Conservation (phyloP, 1,284 basidiomycete genomes). For the Meripilus lineatus region DNA sequence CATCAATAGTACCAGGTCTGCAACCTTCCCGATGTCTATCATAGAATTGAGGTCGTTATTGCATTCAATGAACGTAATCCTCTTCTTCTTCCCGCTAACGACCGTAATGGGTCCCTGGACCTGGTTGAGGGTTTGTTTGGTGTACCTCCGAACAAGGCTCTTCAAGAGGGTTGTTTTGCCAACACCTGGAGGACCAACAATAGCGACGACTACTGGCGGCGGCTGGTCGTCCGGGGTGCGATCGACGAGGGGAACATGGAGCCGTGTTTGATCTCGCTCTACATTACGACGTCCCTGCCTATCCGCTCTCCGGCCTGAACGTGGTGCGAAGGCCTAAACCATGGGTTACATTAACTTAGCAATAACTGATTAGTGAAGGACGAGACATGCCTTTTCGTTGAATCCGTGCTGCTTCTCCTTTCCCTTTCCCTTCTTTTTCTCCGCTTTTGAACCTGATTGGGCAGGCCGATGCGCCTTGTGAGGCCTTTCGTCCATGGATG, state of each 20-base stretch:
- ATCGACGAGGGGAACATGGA: constrained; percentile 96
- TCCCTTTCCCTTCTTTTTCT: constrained; percentile 63
- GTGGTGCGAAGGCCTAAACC: constrained; percentile 86
- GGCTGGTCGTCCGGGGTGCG: constrained; percentile 90
- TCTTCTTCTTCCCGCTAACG: constrained; percentile 87
- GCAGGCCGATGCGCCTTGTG: constrained; percentile 78
- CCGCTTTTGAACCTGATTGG: constrained; percentile 68
- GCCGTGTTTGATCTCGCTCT: constrained; percentile 89
- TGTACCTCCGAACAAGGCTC: constrained; percentile 87
- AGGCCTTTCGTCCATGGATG: constrained; percentile 63
- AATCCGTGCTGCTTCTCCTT: constrained; percentile 72
- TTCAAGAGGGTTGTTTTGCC: constrained; percentile 96
- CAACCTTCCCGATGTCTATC: constrained; percentile 97
- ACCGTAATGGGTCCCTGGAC: constrained; percentile 95
- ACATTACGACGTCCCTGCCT: constrained; percentile 86
- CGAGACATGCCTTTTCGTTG: constrained; percentile 79
- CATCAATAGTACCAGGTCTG: constrained; percentile 95
- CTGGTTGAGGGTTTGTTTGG: constrained; percentile 91
- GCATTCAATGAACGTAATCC: constrained; percentile 96
- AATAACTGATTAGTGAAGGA: neutral
- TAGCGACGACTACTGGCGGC: constrained; percentile 93
- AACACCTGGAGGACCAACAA: constrained; percentile 95
- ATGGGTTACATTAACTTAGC: constrained; percentile 1
- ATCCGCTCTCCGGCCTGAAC: constrained; percentile 85
- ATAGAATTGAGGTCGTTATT: constrained; percentile 98